These are phyloP conservation scores for Penicillium subrubescens DNA, from an alignment of 495 filamentous ascomycete species.

Conservation along the genomic window DNA sequence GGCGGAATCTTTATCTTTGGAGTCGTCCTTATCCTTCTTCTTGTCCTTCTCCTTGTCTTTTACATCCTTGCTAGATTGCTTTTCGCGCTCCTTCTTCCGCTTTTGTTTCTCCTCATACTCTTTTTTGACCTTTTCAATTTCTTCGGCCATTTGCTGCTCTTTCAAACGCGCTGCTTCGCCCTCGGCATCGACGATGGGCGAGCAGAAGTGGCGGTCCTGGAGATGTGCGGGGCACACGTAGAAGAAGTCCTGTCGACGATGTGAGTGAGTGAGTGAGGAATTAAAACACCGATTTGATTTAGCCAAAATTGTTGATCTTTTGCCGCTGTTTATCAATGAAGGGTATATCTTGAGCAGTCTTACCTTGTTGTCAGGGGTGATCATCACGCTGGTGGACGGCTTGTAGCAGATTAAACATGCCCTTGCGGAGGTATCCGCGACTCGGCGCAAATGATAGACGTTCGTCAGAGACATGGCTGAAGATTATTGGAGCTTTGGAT, in stretches of 20 bases:
- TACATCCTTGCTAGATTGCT: slow-evolving; percentile 36
- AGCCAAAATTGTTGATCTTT: neutral
- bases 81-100: slow-evolving; percentile 37
- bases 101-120: slow-evolving; percentile 49
- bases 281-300: neutral
- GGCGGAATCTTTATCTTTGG: slow-evolving; percentile 41
- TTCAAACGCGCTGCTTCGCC: slow-evolving; percentile 67
- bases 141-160: slow-evolving; percentile 67
- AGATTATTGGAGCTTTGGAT: neutral
- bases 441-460: slow-evolving; percentile 81
- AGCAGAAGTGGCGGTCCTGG: slow-evolving; percentile 80
- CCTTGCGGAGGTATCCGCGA: slow-evolving; percentile 80
- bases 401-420: slow-evolving; percentile 92
- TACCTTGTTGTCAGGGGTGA: slow-evolving; percentile 90
- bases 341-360: slow-evolving; percentile 4
- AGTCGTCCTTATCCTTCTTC: slow-evolving; percentile 46
- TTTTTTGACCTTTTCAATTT: slow-evolving; percentile 73
- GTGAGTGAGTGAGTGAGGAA: slow-evolving; percentile 5
- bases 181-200: slow-evolving; percentile 75
- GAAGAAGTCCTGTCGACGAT: slow-evolving; percentile 80
- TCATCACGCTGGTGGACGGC: slow-evolving; percentile 80
- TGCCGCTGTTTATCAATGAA: neutral
- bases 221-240: slow-evolving; percentile 85
- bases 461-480: slow-evolving; percentile 67
- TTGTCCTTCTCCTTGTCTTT: slow-evolving; percentile 55